Evolutionary conservation across 345 rosid genomes (phyloP), one percentile per base, ranked within the genome.

Genomic region (Salix arbutifolia): DNA sequence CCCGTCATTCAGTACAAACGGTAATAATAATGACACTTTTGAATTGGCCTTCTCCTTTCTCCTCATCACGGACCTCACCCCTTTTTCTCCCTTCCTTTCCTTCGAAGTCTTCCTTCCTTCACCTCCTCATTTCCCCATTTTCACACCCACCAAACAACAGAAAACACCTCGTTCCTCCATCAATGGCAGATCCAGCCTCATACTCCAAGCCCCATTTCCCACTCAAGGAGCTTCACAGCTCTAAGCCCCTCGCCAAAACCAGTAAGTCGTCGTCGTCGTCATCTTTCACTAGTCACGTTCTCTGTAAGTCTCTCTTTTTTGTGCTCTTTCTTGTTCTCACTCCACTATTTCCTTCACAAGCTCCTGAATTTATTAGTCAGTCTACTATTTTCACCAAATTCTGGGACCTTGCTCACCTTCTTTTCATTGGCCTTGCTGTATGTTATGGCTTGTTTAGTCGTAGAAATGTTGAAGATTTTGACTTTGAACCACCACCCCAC

Each of bases 391-490:
- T 90, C 48, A 85, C 86, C 72, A 84, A 87, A 84, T 89, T 90
- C 72, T 93, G 97, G 99, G 97, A 89, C 69, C 94, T 89, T 23
- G 66, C 87, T 69, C 93, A 89, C 44, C 88, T 87, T 62, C 82
- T 89, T 10, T 87, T 94, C 83, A 77, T 95, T 64, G 97, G 97
- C 81, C 77, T 95, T 80, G 97, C 92, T 71, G 91, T 91, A 64
- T 90, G 93, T 31, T 95, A 91, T 83, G 99, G 97, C 74, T 81
- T 95, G 85, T 89, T 89, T 88, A 76, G 96, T 83, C 85, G 89
- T 65, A 87, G 93, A 74, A 91, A 80, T 81, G 79, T 73, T 56
- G 90, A 85, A 10, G 62, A 58, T 58, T 58, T 73, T 42, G 74
- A 61, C 11, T 42, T 76, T 76, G 92, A 79, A 70, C 72, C 66